These are phyloP conservation scores for Penicillium sp. DNA, from an alignment of 2,329 filamentous ascomycete species.

Conservation along the genomic window DNA sequence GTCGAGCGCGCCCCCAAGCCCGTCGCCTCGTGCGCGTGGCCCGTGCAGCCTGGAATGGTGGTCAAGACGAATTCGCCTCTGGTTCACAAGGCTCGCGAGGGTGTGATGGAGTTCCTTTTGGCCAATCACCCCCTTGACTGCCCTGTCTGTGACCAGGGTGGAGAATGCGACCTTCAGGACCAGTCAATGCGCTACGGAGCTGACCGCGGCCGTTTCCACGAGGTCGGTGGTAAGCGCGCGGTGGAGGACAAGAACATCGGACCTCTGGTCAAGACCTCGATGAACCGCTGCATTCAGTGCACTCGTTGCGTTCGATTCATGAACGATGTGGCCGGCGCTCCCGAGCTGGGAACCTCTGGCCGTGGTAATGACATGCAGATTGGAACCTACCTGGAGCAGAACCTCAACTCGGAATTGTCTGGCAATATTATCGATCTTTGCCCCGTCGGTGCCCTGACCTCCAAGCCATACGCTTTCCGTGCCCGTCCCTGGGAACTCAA, in stretches of 20 bases:
- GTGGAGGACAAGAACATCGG: conserved; percentile 99
- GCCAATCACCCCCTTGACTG: conserved; percentile 96
- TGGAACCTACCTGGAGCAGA: conserved; percentile 93
- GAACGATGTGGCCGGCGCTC: conserved; percentile 94
- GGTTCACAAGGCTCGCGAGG: conserved; percentile 95
- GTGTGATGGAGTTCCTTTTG: conserved; percentile 97
- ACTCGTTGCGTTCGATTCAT: conserved; percentile 96
- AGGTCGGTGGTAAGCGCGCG: conserved; percentile 91
- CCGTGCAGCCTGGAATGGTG: conserved; percentile 97
- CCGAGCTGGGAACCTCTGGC: conserved; percentile 90
- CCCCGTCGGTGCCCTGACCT: conserved; percentile 93
- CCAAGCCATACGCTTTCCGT: conserved; percentile 97
- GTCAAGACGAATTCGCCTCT: conserved; percentile 98
- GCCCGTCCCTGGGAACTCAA: conserved; percentile 96
- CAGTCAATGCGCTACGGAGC: conserved; percentile 99
- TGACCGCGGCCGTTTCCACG: conserved; percentile 95
- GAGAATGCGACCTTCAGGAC: conserved; percentile 98
- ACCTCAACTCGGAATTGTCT: conserved; percentile 90
- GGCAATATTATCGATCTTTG: conserved; percentile 98
- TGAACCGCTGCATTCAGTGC: conserved; percentile 99
- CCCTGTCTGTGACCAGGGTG: conserved; percentile 97
- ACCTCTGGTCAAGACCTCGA: conserved; percentile 96
- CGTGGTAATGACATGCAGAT: conserved; percentile 98
- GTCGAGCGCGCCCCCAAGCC: conserved; percentile 96
- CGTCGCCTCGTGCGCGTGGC: conserved; percentile 97